A percentile compares a stretch with the other conserved stretches of the same genome.
phyloP scores from a whole-genome alignment of 2,329 filamentous ascomycete species.

The Microdochium nivale region DNA sequence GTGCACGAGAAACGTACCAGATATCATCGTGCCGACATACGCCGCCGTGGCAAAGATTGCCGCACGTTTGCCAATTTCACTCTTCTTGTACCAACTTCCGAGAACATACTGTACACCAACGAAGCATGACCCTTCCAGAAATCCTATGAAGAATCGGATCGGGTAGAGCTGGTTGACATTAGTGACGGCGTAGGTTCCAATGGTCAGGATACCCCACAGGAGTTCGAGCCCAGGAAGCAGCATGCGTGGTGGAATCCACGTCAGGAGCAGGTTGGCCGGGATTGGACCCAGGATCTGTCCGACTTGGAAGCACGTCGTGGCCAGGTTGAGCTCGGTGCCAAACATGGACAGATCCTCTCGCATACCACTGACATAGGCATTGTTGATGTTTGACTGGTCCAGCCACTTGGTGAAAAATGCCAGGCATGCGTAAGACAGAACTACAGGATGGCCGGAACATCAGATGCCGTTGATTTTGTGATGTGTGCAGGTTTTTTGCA shows the following conservation, averaged over 20 bases:
- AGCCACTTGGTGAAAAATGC: slow-evolving; percentile 19
- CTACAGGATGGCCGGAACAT: background rate
- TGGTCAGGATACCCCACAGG: slow-evolving; percentile 24
- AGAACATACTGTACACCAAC: slow-evolving; percentile 33
- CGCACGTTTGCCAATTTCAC: slow-evolving; percentile 37
- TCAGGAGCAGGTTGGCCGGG: slow-evolving; percentile 25
- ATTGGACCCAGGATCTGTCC: slow-evolving; percentile 25
- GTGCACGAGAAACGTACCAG: too few species aligned
- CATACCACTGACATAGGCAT: slow-evolving; percentile 27
- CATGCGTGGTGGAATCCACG: slow-evolving; percentile 23
- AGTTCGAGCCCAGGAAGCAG: slow-evolving; percentile 24
- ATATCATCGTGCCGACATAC: slow-evolving; percentile 25
- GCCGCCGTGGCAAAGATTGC: slow-evolving; percentile 24
- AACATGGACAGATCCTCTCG: slow-evolving; percentile 18
- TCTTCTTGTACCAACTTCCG: slow-evolving; percentile 32
- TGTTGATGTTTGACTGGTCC: slow-evolving; percentile 17
- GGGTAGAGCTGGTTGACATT: slow-evolving; percentile 26
- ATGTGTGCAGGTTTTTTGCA: too few species aligned
- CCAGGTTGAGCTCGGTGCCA: slow-evolving; percentile 17
- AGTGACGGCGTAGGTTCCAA: slow-evolving; percentile 19
- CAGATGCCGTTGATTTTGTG: background rate
- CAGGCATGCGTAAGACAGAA: slow-evolving; percentile 17
- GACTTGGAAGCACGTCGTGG: slow-evolving; percentile 24
- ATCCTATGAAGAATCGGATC: slow-evolving; percentile 26
- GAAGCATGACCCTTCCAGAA: slow-evolving; percentile 30